Evolutionary conservation across 2,329 filamentous ascomycete species (phyloP), one percentile per base, ranked within the genome.

Genomic region (Emmonsia crescens): DNA sequence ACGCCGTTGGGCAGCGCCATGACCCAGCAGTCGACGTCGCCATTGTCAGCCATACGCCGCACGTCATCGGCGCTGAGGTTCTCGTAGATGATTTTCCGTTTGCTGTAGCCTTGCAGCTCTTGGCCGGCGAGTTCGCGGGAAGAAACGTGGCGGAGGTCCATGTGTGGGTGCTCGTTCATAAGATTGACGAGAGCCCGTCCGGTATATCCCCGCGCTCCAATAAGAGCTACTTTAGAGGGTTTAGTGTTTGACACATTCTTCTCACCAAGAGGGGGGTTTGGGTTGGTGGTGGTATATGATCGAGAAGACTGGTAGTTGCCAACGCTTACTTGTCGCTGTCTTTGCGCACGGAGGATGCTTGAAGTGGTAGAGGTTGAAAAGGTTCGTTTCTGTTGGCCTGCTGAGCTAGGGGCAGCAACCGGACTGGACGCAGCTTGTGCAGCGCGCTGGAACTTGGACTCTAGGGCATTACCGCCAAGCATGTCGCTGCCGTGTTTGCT

Each of bases 1-100:
- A 96, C 91, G 64, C 90, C 89, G 71, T 97, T 99, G 52, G 93
- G 94, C 36, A 97, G 85, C 42, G 94, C 94, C 89, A 97, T 94
- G 52, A 97, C 89, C 92, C 92, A 97, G 77, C 89, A 94, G 78
- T 97, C 93, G 57, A 97, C 86, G 70, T 92, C 85, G 59, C 89
- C 89, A 38, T 87, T 85, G 73, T 89, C 86, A 65, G 94, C 89
- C 84, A 97, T 90, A 62, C 86, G 83, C 65, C 86, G 85, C 14
- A 96, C 87, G 67, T 97, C 93, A 66, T 97, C 93, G 6, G 91
- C 84, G 61, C 84, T 86, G 52, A 97, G 80, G 74, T 91, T 96
- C 76, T 96, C 91, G 76, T 99, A 99, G 65, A 85, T 90, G 67
- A 99, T 89, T 64, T 95, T 86, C 65, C 89, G 85, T 83, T 96